Evolutionary conservation across 805 yeast species (phyloP).

Genomic region (Candida xyloterini): DNA sequence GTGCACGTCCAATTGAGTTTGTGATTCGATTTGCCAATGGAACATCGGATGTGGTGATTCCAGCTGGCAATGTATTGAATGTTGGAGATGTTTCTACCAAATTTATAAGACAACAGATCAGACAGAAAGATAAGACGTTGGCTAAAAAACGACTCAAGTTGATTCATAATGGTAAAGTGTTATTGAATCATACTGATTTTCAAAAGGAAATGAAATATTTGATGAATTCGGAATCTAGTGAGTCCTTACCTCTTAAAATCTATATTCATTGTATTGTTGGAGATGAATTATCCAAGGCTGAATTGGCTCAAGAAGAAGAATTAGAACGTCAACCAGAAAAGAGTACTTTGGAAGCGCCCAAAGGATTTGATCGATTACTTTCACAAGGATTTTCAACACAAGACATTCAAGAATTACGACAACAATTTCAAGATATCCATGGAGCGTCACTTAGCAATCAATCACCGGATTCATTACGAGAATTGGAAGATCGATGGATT

Average conservation of each 20-base stretch:
- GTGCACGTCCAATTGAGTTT: constrained; percentile 17
- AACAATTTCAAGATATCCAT: constrained; percentile 71
- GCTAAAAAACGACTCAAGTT: constrained; percentile 53
- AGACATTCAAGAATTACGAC: constrained; percentile 68
- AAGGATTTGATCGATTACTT: constrained; percentile 81
- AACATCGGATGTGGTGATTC: constrained; percentile 40
- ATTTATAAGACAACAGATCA: constrained; percentile 41
- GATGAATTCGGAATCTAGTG: constrained; percentile 20
- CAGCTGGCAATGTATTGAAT: constrained; percentile 24
- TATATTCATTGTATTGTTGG: constrained; percentile 82
- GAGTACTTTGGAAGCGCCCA: constrained; percentile 62
- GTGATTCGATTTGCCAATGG: constrained; percentile 47
- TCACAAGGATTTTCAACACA: constrained; percentile 80
- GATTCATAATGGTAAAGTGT: constrained; percentile 66
- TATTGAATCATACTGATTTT: constrained; percentile 55
- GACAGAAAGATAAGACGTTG: constrained; percentile 31
- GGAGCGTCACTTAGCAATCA: constrained; percentile 38
- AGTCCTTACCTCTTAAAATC: constrained; percentile 33
- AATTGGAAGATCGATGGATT: constrained; percentile 85
- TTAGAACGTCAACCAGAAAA: constrained; percentile 53
- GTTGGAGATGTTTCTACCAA: constrained; percentile 36
- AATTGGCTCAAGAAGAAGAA: constrained; percentile 57
- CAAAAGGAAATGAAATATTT: constrained; percentile 42
- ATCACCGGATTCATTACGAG: constrained; percentile 52
- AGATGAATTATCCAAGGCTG: constrained; percentile 51